phyloP scores from a whole-genome alignment of 2,329 filamentous ascomycete species.

The Claviceps sp. region DNA sequence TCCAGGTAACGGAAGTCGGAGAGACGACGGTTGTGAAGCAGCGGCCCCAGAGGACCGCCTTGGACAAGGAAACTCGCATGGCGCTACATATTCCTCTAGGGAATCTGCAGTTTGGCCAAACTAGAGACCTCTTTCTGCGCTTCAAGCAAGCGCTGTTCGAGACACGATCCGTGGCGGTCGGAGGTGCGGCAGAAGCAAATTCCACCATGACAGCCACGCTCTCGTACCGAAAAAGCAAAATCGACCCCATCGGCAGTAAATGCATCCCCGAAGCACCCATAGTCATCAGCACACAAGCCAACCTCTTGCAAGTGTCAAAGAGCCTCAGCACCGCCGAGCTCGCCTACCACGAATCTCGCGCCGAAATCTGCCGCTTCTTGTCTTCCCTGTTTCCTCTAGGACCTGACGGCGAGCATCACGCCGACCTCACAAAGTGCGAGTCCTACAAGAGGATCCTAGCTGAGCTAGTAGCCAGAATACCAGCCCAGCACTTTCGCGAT shows the following conservation, averaged over 20 bases:
- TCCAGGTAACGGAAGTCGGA: constrained; percentile 23
- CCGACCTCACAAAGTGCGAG: constrained; percentile 7
- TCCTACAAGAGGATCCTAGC: constrained; percentile 16
- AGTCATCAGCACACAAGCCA: neutral
- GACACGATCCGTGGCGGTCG: neutral
- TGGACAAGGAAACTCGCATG: neutral
- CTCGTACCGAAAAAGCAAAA: neutral
- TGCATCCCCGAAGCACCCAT: neutral
- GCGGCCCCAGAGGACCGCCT: neutral
- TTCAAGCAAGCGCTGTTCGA: constrained; percentile 9
- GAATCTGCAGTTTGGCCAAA: constrained; percentile 48
- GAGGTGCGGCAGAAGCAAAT: neutral
- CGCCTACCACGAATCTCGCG: constrained; percentile 39
- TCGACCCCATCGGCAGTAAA: neutral
- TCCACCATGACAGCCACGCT: neutral
- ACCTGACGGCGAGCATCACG: constrained; percentile 6
- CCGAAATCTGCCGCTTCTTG: constrained; percentile 36
- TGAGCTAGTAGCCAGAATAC: neutral
- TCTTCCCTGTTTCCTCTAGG: constrained; percentile 28
- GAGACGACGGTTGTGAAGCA: neutral
- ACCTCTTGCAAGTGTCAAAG: neutral
- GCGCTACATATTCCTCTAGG: constrained; percentile 16
- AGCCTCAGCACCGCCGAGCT: constrained; percentile 20
- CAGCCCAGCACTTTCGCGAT: constrained; percentile 17
- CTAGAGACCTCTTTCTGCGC: constrained; percentile 38